Percentiles rank a stretch among this genome's conserved stretches.
phyloP scores from a whole-genome alignment of 306 rosid genomes.

The Cicer pinnatifidum region DNA sequence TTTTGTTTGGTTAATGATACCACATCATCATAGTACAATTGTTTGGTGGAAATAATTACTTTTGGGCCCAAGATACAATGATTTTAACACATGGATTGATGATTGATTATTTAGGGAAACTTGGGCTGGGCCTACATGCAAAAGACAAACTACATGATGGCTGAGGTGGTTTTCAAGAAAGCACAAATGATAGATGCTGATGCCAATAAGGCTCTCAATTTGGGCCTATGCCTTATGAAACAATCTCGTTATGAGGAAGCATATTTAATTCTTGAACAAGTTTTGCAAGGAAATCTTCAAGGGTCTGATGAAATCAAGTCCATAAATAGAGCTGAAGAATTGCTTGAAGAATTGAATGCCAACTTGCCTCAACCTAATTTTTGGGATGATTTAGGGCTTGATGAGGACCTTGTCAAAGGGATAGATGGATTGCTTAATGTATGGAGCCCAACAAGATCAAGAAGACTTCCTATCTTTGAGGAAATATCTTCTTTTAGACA shows the following conservation, averaged over 20 bases:
- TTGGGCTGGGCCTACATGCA: constrained; percentile 99
- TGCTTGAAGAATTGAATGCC: constrained; percentile 52
- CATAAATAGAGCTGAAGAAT: constrained; percentile 59
- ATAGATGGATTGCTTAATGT: constrained; percentile 64
- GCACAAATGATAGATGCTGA: constrained; percentile 87
- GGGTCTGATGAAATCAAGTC: constrained; percentile 67
- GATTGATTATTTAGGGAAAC: constrained; percentile 62
- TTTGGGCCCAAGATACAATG: neutral
- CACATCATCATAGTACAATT: neutral
- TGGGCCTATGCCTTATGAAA: constrained; percentile 68
- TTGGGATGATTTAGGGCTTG: constrained; percentile 46
- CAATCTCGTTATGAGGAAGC: constrained; percentile 71
- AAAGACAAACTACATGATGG: constrained; percentile 62
- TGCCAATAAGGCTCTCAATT: constrained; percentile 83
- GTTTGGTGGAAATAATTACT: neutral
- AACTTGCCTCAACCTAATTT: constrained; percentile 25
- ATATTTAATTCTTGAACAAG: constrained; percentile 49
- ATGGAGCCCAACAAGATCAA: constrained; percentile 66
- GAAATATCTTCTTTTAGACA: constrained; percentile 80
- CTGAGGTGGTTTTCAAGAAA: constrained; percentile 74
- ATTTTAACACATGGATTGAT: constrained; percentile 14
- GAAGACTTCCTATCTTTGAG: constrained; percentile 88
- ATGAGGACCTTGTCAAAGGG: constrained; percentile 68
- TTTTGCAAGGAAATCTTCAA: constrained; percentile 50
- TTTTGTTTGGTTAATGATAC: neutral